Conservation (phyloP, 768 basidiomycete genomes). For the Sporobolomyces roseus region DNA sequence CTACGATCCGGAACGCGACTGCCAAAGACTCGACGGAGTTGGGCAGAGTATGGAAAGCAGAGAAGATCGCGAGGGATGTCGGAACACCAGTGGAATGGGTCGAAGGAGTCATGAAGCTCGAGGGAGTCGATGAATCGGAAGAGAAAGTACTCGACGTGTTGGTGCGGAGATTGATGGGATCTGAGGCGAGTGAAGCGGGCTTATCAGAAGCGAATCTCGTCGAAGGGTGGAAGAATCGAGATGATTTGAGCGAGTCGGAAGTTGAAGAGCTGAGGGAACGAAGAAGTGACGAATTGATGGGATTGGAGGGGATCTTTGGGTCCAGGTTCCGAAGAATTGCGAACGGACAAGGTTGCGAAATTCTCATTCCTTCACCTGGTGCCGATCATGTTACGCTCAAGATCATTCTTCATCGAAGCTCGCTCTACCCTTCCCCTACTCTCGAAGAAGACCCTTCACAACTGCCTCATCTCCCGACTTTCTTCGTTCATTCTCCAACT, state of each 20-base stretch:
- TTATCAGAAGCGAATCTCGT: slow-evolving; percentile 15
- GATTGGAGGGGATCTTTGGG: slow-evolving; percentile 41
- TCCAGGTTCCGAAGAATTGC: slow-evolving; percentile 48
- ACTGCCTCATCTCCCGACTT: slow-evolving; percentile 57
- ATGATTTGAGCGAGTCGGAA: slow-evolving; percentile 36
- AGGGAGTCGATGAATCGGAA: slow-evolving; percentile 12
- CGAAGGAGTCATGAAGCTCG: slow-evolving; percentile 2
- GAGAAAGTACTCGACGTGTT: slow-evolving; percentile 16
- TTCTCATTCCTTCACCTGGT: slow-evolving; percentile 41
- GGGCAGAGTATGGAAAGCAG: slow-evolving; percentile 43
- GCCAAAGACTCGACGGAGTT: slow-evolving; percentile 28
- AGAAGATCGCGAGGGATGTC: slow-evolving; percentile 35
- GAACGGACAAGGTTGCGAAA: slow-evolving; percentile 38
- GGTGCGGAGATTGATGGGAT: neutral
- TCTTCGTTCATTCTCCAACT: slow-evolving; percentile 68
- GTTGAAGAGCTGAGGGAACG: slow-evolving; percentile 43
- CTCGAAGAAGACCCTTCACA: slow-evolving; percentile 31
- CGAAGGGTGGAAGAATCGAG: slow-evolving; percentile 1
- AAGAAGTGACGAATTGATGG: slow-evolving; percentile 39
- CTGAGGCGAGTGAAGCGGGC: neutral
- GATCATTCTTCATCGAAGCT: slow-evolving; percentile 56
- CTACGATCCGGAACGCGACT: slow-evolving; percentile 39
- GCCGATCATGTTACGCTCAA: slow-evolving; percentile 59
- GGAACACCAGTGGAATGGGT: slow-evolving; percentile 39
- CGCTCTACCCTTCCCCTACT: slow-evolving; percentile 53